phyloP scores from a whole-genome alignment of 2,329 filamentous ascomycete species.

The Aspergillus calidoustus region DNA sequence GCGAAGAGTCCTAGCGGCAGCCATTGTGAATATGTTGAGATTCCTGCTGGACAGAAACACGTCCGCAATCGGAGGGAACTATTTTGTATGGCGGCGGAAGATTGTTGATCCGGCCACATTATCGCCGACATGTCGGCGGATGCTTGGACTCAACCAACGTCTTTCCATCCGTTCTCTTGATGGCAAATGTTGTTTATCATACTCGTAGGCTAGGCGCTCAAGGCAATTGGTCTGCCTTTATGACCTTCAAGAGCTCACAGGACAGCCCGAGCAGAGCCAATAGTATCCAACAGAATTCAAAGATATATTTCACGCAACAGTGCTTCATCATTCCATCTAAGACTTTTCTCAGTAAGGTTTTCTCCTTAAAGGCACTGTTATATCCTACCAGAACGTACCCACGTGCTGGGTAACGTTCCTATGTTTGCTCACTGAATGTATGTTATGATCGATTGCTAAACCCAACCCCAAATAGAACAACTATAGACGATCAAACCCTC shows the following conservation, averaged over 20 bases:
- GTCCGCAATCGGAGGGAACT: constrained; percentile 38
- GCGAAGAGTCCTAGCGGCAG: constrained; percentile 66
- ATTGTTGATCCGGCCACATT: constrained; percentile 10
- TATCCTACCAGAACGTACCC: background rate
- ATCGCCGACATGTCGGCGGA: constrained; percentile 6
- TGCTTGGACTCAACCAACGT: background rate
- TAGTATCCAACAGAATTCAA: background rate
- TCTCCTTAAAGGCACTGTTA: background rate
- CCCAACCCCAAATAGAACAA: too few relatives aligned
- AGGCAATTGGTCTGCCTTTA: background rate
- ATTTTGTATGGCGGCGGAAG: constrained; percentile 15
- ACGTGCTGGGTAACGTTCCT: too few relatives aligned
- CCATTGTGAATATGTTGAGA: constrained; percentile 33
- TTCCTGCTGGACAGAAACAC: constrained; percentile 16
- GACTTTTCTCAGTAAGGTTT: background rate
- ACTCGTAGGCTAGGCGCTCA: too few relatives aligned
- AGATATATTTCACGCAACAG: background rate
- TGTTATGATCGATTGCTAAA: too few relatives aligned
- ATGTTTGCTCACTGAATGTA: too few relatives aligned
- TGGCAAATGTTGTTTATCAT: background rate
- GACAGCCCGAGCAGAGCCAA: background rate
- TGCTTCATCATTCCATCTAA: background rate
- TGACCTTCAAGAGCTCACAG: background rate
- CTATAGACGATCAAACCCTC: background rate
- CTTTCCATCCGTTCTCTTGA: background rate